A percentile compares a stretch with the other conserved stretches of the same genome.
phyloP scores from a whole-genome alignment of 1,284 basidiomycete genomes.

The Microbotryum scabiosae region DNA sequence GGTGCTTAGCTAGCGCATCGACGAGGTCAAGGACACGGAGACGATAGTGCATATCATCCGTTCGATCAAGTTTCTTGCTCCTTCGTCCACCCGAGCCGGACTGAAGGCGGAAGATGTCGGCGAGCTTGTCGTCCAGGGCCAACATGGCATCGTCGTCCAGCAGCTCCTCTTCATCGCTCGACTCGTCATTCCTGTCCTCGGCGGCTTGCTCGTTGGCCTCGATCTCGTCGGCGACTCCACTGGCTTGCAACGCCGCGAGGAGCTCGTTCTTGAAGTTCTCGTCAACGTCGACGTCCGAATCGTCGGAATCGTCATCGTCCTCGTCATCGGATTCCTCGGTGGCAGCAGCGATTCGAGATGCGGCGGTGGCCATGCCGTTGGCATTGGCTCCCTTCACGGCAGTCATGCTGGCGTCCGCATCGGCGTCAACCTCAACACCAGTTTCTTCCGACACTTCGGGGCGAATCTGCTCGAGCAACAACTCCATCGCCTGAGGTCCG shows the following conservation, averaged over 20 bases:
- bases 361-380: slow-evolving; percentile 41
- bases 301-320: slow-evolving; percentile 36
- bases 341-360: slow-evolving; percentile 9
- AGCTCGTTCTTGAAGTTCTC: slow-evolving; percentile 50
- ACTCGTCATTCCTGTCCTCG: slow-evolving; percentile 42
- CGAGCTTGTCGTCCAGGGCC: slow-evolving; percentile 85
- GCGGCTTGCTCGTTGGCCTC: slow-evolving; percentile 44
- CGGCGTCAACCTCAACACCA: slow-evolving; percentile 29
- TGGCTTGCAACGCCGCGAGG: slow-evolving; percentile 65
- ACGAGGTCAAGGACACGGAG: slow-evolving; percentile 29
- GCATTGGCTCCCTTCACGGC: slow-evolving; percentile 40
- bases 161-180: slow-evolving; percentile 55
- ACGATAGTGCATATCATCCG: slow-evolving; percentile 29
- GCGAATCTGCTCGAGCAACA: slow-evolving; percentile 73
- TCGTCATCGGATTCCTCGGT: slow-evolving; percentile 16
- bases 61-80: slow-evolving; percentile 27
- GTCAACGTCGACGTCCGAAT: slow-evolving; percentile 46
- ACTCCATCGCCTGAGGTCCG: slow-evolving; percentile 65
- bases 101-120: slow-evolving; percentile 69
- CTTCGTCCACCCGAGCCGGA: slow-evolving; percentile 37
- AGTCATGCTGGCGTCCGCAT: slow-evolving; percentile 43
- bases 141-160: slow-evolving; percentile 98
- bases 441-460: slow-evolving; percentile 10
- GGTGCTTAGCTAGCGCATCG: slow-evolving; percentile 25
- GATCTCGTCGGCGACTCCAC: slow-evolving; percentile 54